Evolutionary conservation across 441 rosid genomes (phyloP), one percentile per base, ranked within the genome.

Genomic region (Erysimum cheiri): DNA sequence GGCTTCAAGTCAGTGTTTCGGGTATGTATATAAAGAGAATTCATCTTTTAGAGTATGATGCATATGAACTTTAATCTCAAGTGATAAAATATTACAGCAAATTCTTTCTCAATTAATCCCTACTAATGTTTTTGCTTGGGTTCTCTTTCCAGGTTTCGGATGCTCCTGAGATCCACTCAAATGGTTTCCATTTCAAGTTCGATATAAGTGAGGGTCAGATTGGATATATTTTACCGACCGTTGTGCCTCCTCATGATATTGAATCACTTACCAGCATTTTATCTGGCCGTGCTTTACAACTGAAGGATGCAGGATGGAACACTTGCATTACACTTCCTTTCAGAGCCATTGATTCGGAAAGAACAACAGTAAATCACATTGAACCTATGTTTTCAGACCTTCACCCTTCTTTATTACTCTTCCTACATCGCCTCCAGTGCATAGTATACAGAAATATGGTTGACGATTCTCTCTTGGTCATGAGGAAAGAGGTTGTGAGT

Each of bases 1-100:
- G 99, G 99, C 79, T 96, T 96, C 84, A 96, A 96, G 83, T 96
- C 99, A 63, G 99, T 96, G 59, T 96, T 93, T 82, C 93, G 97
- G 96, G 99, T 96, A 86, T 76, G 83, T 22, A 22, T 61, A 62
- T 49, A 39, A 29, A 14, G 36, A 54, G 9, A 44, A 44, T 44
- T 46, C 58, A 60, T 68, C 37, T 22, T 31, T 46, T 12, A 24
- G 35, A 60, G 39, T 52, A 60, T 52, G 10, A 40, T 60, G 35
- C 3, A 39, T 54, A 48, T 55, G 31, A 63, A 33, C 24, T 19
- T 44, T 54, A 26, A 36, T 22, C 8, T 55, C 54, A 54, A 47
- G 29, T 61, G 28, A 26, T 59, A 31, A 11, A 64, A 1, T 11
- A 39, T 59, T 53, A 50, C 60, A 67, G 24, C 10, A 33, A 40